Evolutionary conservation across 1,139 yeast species (phyloP).

Genomic region (Arxiozyma telluris): DNA sequence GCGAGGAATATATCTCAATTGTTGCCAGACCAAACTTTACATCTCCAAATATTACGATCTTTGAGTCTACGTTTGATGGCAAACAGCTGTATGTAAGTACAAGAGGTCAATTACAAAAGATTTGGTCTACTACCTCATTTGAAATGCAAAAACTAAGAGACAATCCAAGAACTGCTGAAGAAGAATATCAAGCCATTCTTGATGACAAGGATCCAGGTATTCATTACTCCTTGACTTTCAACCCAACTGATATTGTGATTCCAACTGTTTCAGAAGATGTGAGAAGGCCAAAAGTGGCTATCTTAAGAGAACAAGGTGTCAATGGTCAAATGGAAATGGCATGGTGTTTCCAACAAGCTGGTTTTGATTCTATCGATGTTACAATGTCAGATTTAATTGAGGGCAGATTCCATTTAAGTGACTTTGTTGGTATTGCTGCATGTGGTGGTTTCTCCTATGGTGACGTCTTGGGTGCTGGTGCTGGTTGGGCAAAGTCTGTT

Average conservation of each 20-base stretch:
- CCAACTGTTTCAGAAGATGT: constrained; percentile 29
- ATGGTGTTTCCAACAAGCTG: constrained; percentile 91
- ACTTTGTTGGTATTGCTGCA: constrained; percentile 91
- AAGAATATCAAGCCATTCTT: constrained; percentile 64
- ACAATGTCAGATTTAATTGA: constrained; percentile 89
- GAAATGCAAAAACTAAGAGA: constrained; percentile 88
- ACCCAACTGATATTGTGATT: constrained; percentile 41
- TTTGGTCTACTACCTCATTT: constrained; percentile 86
- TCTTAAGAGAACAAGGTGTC: constrained; percentile 97
- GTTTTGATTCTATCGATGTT: constrained; percentile 86
- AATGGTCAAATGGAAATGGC: constrained; percentile 99
- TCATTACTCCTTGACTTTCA: constrained; percentile 65
- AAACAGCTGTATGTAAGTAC: constrained; percentile 40
- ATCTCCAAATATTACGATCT: constrained; percentile 43
- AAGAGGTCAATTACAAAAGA: constrained; percentile 67
- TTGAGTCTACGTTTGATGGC: constrained; percentile 34
- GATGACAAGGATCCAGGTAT: constrained; percentile 91
- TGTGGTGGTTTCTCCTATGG: constrained; percentile 99
- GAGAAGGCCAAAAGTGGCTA: constrained; percentile 78
- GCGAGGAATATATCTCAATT: constrained; percentile 45
- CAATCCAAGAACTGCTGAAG: constrained; percentile 82
- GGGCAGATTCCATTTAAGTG: constrained; percentile 64
- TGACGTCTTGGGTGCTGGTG: constrained; percentile 98
- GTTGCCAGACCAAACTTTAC: constrained; percentile 59
- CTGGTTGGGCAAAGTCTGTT: constrained; percentile 99